A percentile compares a stretch with the other conserved stretches of the same genome.
Evolutionary conservation across 2,329 filamentous ascomycete species (phyloP).

Genomic region (Piedraia hortae): DNA sequence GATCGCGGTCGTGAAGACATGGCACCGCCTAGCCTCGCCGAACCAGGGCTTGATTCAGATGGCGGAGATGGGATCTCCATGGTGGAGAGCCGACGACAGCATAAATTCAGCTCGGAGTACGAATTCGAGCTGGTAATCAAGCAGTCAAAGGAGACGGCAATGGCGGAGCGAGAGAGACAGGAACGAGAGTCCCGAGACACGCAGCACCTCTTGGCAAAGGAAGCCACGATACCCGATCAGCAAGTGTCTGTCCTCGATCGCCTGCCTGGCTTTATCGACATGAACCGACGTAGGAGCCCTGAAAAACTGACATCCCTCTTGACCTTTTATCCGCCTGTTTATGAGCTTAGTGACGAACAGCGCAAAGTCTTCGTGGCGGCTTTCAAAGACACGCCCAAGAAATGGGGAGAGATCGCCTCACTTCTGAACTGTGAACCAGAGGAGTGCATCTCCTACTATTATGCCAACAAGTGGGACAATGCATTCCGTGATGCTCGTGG

Average conservation of each 20-base stretch:
- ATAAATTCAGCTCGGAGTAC: constrained; percentile 40
- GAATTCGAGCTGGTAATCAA: constrained; percentile 45
- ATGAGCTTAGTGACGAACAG: constrained; percentile 51
- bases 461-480: constrained; percentile 46
- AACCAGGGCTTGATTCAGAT: constrained; percentile 12
- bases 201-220: constrained; percentile 47
- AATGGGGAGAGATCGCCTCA: constrained; percentile 54
- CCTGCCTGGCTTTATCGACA: constrained; percentile 33
- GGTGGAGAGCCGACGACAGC: constrained; percentile 21
- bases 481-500: constrained; percentile 47
- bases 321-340: constrained; percentile 42
- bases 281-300: constrained; percentile 34
- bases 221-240: constrained; percentile 47
- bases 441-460: constrained; percentile 65
- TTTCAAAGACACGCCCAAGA: constrained; percentile 52
- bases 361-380: constrained; percentile 41
- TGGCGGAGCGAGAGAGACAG: constrained; percentile 32
- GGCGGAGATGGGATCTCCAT: too few species aligned
- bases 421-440: constrained; percentile 33
- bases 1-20: constrained; percentile 16
- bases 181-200: constrained; percentile 31
- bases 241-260: constrained; percentile 32
- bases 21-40: constrained; percentile 12
- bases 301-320: constrained; percentile 41
- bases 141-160: constrained; percentile 45